Evolutionary conservation across 2,329 filamentous ascomycete genomes (phyloP), one percentile per base, ranked within the genome.

Genomic region (Rutstroemia sp.): DNA sequence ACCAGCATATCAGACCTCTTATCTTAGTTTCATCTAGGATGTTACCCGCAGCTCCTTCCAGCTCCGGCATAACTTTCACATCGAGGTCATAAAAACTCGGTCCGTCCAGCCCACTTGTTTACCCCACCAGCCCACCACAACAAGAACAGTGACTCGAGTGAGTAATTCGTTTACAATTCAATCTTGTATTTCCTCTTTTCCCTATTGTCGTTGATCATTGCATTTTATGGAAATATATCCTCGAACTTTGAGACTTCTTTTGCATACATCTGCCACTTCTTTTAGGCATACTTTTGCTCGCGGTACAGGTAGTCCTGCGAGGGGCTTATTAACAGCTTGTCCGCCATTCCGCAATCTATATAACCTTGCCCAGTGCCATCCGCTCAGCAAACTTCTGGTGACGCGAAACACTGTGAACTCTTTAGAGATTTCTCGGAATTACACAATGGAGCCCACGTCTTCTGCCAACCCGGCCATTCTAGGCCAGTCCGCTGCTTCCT

Each of bases 401-500:
- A 23, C 48, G 4, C 48, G 17, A 17, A 25, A 25, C 5, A 50
- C 23, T 34, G 4, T 17, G 7, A 14, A 45, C 14, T 2, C 19
- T 3, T 51, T 39, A 7, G 23, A 3, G 4, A 25, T 10, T 34
- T 34, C 53, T 16, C 21, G 21, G 21, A 27, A 36, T 8, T 23
- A 48, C 12, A n/a, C 38, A 12, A 38, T 25, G 27, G 38, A 44
- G 6, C n/a, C 39, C 42, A 56, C 45, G 54, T 25, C 54, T 52
- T 46, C 54, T 27, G 30, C 16, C 14, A 50, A 45, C 10, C 51
- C 56, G 36, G 53, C 58, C 46, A 46, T 42, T 56, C 10, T 19
- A 42, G 53, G 39, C 48, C 57, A 60, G 59, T 63, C 53, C 19
- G 14, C 53, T 56, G 60, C 61, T 17, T 54, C 61, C 23, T 59